A percentile compares a stretch with the other conserved stretches of the same genome.
phyloP scores from a whole-genome alignment of 2,329 filamentous ascomycete species.

The Paecilomyces sp. region DNA sequence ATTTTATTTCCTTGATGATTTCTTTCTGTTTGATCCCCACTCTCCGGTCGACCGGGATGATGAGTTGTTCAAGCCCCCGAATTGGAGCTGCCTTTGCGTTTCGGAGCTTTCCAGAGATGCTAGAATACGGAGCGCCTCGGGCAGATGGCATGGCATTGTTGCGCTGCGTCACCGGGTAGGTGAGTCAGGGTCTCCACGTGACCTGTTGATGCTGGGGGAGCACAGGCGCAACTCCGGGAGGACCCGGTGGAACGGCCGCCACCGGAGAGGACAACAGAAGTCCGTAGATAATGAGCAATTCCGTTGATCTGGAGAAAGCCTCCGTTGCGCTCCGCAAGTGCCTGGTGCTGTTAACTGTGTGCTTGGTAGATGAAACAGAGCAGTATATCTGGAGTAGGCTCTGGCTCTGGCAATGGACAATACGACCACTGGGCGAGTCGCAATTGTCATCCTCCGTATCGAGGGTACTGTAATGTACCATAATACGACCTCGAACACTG shows the following conservation, averaged over 20 bases:
- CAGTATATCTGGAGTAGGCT: too few species aligned
- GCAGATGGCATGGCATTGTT: background rate
- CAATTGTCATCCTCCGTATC: too few species aligned
- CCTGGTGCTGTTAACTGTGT: too few species aligned
- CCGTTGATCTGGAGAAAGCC: too few species aligned
- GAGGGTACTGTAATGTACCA: too few species aligned
- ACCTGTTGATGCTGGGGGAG: background rate
- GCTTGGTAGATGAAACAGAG: too few species aligned
- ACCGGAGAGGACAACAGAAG: background rate
- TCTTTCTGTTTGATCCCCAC: background rate
- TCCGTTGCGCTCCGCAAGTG: too few species aligned
- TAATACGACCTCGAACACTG: background rate
- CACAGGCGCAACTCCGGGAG: background rate
- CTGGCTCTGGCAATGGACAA: too few species aligned
- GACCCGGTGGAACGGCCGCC: background rate
- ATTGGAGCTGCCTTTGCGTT: background rate
- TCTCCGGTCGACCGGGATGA: background rate
- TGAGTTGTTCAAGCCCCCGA: background rate
- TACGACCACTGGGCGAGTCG: too few species aligned
- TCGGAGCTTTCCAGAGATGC: background rate
- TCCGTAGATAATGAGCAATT: too few species aligned
- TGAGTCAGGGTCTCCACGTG: background rate
- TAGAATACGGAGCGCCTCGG: background rate
- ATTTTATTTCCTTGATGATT: too few species aligned
- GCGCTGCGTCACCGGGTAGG: background rate